A percentile compares a stretch with the other conserved stretches of the same genome.
Evolutionary conservation across 306 rosid genomes (phyloP).

Genomic region (Casuarina glauca): DNA sequence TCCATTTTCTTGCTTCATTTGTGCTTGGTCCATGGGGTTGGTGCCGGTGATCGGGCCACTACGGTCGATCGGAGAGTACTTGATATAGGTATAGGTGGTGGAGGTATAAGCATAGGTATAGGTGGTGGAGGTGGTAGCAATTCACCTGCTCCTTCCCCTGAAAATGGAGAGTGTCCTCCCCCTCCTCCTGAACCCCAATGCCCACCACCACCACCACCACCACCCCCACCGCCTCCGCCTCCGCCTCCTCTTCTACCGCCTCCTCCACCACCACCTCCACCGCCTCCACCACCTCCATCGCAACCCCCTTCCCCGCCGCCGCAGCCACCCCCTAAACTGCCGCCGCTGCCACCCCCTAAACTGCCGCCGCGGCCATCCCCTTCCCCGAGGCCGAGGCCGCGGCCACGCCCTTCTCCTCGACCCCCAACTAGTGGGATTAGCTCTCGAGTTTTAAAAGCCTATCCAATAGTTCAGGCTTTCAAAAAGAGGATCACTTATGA

Average conservation of each 20-base stretch:
- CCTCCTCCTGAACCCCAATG: conserved; percentile 26
- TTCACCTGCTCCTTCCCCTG: conserved; percentile 42
- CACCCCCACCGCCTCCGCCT: neutral
- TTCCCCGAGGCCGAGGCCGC: rapidly evolving
- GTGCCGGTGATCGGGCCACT: conserved; percentile 11
- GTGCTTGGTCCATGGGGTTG: neutral
- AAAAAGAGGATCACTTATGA: neutral
- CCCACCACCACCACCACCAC: neutral
- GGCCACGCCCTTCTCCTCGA: neutral
- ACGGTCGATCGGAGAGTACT: conserved; percentile 34
- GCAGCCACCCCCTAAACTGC: rapidly evolving
- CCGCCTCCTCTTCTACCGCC: neutral
- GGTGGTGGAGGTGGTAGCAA: conserved; percentile 34
- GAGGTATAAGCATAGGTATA: conserved; percentile 29
- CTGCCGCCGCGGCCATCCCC: neutral
- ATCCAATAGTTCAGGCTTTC: conserved; percentile 23
- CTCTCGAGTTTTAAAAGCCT: conserved; percentile 28
- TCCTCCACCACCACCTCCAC: rapidly evolving
- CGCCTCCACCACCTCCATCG: neutral
- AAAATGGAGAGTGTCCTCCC: conserved; percentile 4
- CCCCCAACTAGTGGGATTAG: neutral
- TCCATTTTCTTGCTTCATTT: conserved; percentile 17
- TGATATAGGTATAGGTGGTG: conserved; percentile 45
- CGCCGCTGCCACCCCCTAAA: rapidly evolving
- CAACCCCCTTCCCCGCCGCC: neutral